Evolutionary conservation across 495 filamentous ascomycete genomes (phyloP), one percentile per base, ranked within the genome.

Genomic region (Tuber calosporum): DNA sequence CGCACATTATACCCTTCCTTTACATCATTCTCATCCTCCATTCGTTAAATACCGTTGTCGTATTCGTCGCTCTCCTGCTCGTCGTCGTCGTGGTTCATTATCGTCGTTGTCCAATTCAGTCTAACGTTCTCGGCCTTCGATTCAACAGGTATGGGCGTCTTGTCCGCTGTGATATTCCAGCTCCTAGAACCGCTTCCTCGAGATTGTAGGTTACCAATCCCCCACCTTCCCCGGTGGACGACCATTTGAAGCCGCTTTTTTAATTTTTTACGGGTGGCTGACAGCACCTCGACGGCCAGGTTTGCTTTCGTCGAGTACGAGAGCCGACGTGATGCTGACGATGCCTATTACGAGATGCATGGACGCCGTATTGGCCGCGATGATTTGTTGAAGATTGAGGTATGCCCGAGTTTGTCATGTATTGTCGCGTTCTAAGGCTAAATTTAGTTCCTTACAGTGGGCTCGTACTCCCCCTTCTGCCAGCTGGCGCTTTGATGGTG

Each of bases 221-320:
- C 58, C 74, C 70, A 26, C 48, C 73, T 68, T 45, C 72, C 70
- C 71, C 74, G 73, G 78, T 77, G 80, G 82, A 70, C 72, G 58
- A 41, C 66, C 39, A 69, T 67, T 77, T 73, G 62, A 69, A 68
- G 48, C 69, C 69, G 75, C 75, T 72, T 69, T 78, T 79, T 78
- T 72, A 72, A 74, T 58, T 80, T 79, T 73, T 74, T 75, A 34
- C 70, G 75, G 70, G 71, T 71, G 73, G 73, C 68, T 71, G 73
- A 79, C 71, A 82, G 71, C 73, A 72, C 74, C 73, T 77, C 77
- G 76, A 75, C 76, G 74, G 76, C 76, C 77, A 99, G 95, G 74
- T 99, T 99, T 83, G 95, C 95, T 26, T 99, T 99, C 84, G 95
- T 99, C 70, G 95, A 99, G 84, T 99, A 99, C 83, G 95, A 99